Conservation (phyloP, 2,329 filamentous ascomycete species). For the Colletotrichum simmondsii region DNA sequence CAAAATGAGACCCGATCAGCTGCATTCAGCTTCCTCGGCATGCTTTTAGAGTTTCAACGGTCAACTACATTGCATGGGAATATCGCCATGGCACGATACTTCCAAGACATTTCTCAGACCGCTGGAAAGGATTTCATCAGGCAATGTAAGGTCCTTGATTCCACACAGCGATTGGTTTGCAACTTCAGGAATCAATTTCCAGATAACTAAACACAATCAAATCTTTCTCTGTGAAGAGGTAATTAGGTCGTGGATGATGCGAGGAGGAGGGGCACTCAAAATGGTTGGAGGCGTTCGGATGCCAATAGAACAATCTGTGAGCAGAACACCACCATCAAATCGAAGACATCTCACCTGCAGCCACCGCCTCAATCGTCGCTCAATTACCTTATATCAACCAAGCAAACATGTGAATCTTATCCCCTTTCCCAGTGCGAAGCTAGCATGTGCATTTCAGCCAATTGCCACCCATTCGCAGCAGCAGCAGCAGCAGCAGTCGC, state of each 20-base stretch:
- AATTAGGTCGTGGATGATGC: not conserved
- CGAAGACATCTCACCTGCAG: not conserved
- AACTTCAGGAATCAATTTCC: not conserved
- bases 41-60: not conserved
- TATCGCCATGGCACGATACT: not conserved
- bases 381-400: not conserved
- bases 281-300: not conserved
- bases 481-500: not conserved
- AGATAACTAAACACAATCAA: not conserved
- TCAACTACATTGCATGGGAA: not conserved
- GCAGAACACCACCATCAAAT: not conserved
- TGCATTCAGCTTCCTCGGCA: not conserved
- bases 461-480: not conserved
- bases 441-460: not conserved
- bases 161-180: not conserved
- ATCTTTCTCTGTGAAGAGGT: no score
- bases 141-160: not conserved
- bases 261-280: not conserved
- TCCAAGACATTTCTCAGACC: not conserved
- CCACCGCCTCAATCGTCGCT: not conserved
- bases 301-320: not conserved
- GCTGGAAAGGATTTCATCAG: not conserved
- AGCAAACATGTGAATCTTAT: slow-evolving; percentile 8
- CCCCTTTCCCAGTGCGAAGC: not conserved
- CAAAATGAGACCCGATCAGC: not conserved